phyloP scores from a whole-genome alignment of 2,329 filamentous ascomycete genomes.

The Furcasterigmium furcatum region DNA sequence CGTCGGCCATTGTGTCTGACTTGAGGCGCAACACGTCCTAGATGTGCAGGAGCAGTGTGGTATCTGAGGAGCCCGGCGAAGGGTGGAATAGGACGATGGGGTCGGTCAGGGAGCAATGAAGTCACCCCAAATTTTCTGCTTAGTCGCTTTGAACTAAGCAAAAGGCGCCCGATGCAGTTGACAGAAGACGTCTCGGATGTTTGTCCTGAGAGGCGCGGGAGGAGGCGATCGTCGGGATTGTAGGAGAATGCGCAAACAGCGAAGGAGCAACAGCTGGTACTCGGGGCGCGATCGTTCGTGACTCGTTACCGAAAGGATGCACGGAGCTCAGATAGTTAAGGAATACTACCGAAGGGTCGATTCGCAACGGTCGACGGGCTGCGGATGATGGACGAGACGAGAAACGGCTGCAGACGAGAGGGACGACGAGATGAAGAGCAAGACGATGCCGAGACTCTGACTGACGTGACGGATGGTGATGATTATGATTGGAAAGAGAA shows the following conservation, averaged over 20 bases:
- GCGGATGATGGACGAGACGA: background rate
- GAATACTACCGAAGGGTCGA: too few species aligned
- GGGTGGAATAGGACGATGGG: background rate
- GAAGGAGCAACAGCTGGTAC: background rate
- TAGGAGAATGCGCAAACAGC: background rate
- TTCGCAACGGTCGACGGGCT: too few species aligned
- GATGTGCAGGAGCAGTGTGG: conserved; percentile 1
- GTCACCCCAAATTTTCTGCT: conserved; percentile 4
- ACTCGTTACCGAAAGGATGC: background rate
- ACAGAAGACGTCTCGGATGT: too few species aligned
- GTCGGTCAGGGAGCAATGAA: conserved; percentile 9
- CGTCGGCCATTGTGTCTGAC: conserved; percentile 68
- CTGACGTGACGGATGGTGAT: background rate
- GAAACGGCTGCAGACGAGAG: background rate
- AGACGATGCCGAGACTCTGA: background rate
- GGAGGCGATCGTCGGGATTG: too few species aligned
- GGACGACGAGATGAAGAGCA: background rate
- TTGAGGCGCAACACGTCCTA: background rate
- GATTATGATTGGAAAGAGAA: background rate
- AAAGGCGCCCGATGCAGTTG: too few species aligned
- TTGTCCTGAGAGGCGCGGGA: too few species aligned
- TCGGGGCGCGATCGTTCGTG: background rate
- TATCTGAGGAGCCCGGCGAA: conserved; percentile 3
- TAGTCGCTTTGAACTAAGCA: too few species aligned
- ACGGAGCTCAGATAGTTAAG: too few species aligned